Evolutionary conservation across 2,329 filamentous ascomycete genomes (phyloP).

Genomic region (Orbilia blumenaviensis): DNA sequence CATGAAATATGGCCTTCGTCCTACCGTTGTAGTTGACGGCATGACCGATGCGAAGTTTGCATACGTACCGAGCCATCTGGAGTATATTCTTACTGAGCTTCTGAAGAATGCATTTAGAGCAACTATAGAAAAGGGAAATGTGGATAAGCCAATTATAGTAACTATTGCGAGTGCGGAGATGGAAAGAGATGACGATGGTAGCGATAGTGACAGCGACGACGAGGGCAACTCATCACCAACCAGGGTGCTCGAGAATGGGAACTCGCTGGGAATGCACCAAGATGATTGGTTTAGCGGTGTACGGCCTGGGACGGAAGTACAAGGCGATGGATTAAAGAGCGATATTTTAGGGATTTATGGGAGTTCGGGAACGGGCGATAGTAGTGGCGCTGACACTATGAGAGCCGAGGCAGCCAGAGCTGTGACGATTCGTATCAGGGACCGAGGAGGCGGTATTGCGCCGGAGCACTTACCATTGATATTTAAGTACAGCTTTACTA

Average conservation of each 20-base stretch:
- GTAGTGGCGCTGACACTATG: constrained; percentile 26
- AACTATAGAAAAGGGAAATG: constrained; percentile 83
- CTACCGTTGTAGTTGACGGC: constrained; percentile 81
- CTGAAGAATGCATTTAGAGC: constrained; percentile 97
- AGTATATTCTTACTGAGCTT: constrained; percentile 96
- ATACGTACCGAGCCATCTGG: constrained; percentile 92
- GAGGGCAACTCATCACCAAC: constrained; percentile 7
- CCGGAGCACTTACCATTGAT: constrained; percentile 85
- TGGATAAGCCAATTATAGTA: constrained; percentile 83
- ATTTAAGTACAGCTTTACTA: constrained; percentile 98
- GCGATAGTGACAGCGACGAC: constrained; percentile 30
- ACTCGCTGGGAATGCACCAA: background rate
- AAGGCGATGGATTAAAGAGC: constrained; percentile 38
- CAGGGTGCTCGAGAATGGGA: constrained; percentile 34
- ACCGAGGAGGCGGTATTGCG: constrained; percentile 91
- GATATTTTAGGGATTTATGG: constrained; percentile 25
- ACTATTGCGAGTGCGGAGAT: constrained; percentile 81
- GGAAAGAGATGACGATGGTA: constrained; percentile 59
- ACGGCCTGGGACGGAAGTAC: constrained; percentile 50
- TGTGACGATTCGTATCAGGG: constrained; percentile 93
- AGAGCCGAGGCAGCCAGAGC: constrained; percentile 62
- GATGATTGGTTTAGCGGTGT: constrained; percentile 55
- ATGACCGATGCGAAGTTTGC: constrained; percentile 88
- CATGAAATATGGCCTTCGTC: constrained; percentile 89
- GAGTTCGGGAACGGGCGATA: background rate